A percentile compares a stretch with the other conserved stretches of the same genome.
These are phyloP conservation scores for Chytridium lagenaria DNA, from an alignment of 371 early-diverging fungal species.

Conservation along the genomic window DNA sequence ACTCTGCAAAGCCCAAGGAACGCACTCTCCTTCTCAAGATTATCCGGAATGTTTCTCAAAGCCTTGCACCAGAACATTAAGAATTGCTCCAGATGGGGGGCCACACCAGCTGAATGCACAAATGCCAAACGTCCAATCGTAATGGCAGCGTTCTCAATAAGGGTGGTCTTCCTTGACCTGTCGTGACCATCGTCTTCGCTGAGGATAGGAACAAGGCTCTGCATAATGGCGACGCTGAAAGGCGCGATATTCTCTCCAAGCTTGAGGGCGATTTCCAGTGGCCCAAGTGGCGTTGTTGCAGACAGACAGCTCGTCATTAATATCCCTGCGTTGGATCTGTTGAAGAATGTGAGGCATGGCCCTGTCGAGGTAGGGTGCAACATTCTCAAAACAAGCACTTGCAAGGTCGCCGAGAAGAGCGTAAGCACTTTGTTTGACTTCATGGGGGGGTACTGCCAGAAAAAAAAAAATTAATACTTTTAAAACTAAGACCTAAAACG, in stretches of 20 bases:
- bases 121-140: slow-evolving; percentile 91
- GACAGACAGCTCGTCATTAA: slow-evolving; percentile 49
- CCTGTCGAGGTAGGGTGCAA: slow-evolving; percentile 72
- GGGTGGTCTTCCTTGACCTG: slow-evolving; percentile 37
- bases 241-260: slow-evolving; percentile 67
- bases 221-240: slow-evolving; percentile 78
- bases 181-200: slow-evolving; percentile 53
- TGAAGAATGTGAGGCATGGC: slow-evolving; percentile 69
- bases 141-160: slow-evolving; percentile 93
- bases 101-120: slow-evolving; percentile 78
- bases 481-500: too few species aligned
- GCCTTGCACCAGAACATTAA: slow-evolving; percentile 57
- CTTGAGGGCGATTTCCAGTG: slow-evolving; percentile 88
- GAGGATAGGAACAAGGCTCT: slow-evolving; percentile 81
- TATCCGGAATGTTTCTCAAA: slow-evolving; percentile 77
- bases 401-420: slow-evolving; percentile 94
- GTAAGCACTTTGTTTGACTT: slow-evolving; percentile 91
- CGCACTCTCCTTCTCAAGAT: slow-evolving; percentile 92
- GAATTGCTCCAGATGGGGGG: slow-evolving; percentile 44
- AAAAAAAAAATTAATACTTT: too few species aligned
- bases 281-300: slow-evolving; percentile 96
- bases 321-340: slow-evolving; percentile 71
- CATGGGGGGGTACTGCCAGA: slow-evolving; percentile 70
- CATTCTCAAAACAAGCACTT: slow-evolving; percentile 76
- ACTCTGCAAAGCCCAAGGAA: slow-evolving; percentile 90